Evolutionary conservation across 352 stramenopile genomes (phyloP).

Genomic region (Phytophthora europaea): DNA sequence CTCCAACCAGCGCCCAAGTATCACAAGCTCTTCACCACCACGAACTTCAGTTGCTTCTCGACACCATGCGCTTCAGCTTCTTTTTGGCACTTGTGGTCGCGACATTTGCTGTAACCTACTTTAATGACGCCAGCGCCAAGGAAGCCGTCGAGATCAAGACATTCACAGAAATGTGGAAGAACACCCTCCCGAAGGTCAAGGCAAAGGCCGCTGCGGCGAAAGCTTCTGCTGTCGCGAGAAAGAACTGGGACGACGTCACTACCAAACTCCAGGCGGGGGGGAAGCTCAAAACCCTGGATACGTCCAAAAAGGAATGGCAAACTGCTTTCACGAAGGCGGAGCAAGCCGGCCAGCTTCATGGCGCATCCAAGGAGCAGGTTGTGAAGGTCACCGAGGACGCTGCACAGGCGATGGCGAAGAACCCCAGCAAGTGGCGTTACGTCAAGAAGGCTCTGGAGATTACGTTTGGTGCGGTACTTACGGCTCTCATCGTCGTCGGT

Average conservation of each 20-base stretch:
- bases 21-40: background rate
- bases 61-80: background rate
- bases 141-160: background rate
- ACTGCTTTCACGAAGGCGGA: slow-evolving; percentile 11
- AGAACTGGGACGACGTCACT: background rate
- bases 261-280: slow-evolving; percentile 1
- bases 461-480: background rate
- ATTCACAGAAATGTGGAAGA: background rate
- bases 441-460: slow-evolving; percentile 21
- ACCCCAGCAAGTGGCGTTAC: slow-evolving; percentile 28
- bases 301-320: slow-evolving; percentile 4
- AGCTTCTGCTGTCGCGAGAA: background rate
- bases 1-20: background rate
- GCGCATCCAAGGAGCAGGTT: background rate
- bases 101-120: background rate
- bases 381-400: slow-evolving; percentile 18
- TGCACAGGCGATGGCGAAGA: slow-evolving; percentile 2
- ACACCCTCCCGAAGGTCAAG: background rate
- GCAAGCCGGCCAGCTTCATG: slow-evolving; percentile 7
- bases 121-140: background rate
- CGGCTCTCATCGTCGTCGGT: slow-evolving; percentile 14
- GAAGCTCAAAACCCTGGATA: slow-evolving; percentile 1
- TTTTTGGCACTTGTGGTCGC: background rate
- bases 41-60: background rate
- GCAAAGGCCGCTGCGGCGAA: background rate